Evolutionary conservation across 2,329 filamentous ascomycete genomes (phyloP).

Genomic region (Fusarium pilosicola): DNA sequence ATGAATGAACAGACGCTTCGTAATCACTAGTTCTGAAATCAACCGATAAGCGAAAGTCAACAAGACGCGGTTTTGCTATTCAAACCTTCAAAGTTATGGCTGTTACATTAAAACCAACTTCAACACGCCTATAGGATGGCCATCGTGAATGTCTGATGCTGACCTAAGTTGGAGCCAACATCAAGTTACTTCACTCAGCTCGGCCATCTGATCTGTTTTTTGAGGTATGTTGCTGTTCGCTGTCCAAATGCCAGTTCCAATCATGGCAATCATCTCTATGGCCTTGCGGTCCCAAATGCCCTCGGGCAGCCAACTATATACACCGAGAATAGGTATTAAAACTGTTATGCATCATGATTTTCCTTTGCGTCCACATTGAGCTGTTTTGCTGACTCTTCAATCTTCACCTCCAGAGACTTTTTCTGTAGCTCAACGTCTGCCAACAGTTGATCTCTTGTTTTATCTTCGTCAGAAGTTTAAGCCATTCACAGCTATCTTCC

Average conservation of each 20-base stretch:
- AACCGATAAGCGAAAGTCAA: not conserved
- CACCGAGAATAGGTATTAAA: constrained; percentile 46
- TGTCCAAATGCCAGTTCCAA: constrained; percentile 38
- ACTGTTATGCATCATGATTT: constrained; percentile 40
- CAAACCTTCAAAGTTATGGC: not conserved
- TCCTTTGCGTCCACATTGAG: constrained; percentile 21
- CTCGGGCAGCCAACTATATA: constrained; percentile 41
- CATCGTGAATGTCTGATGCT: constrained; percentile 5
- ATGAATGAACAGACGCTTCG: not conserved
- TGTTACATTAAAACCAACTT: not conserved
- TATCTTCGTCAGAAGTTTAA: not conserved
- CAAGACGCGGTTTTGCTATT: not conserved
- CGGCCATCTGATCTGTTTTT: not conserved
- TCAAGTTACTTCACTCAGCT: not conserved
- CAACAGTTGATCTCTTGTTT: not conserved
- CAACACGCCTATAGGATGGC: not conserved
- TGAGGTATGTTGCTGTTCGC: constrained; percentile 3
- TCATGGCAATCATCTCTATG: constrained; percentile 33
- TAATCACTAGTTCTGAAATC: not conserved
- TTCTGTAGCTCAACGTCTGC: not conserved
- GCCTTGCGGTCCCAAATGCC: constrained; percentile 36
- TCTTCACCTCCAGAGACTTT: not conserved
- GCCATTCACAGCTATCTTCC: constrained; percentile 1
- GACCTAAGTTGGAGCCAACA: not conserved
- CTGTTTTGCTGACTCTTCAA: not conserved